Evolutionary conservation across 129 eudicot species (phyloP), one percentile per base, ranked within the genome.

Genomic region (Chrysanthemum seticuspe): DNA sequence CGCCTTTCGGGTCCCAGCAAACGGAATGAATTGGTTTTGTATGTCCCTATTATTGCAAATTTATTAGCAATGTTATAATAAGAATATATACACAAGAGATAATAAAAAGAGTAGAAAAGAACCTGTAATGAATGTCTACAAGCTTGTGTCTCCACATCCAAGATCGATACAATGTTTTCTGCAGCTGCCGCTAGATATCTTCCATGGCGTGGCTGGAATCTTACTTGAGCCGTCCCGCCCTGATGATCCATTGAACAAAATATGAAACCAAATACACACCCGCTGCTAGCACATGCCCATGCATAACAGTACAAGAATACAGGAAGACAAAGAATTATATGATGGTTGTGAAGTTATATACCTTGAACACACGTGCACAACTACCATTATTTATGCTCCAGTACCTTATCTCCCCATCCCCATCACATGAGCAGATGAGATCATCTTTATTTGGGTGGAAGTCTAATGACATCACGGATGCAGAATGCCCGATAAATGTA

Each of bases 101-200:
- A 14, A 13, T 2, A 29, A 1, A 19, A 58, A 2, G 53, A 71
- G 2, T 48, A 5, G 14, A 65, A 16, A 44, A n/a, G 13, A 54
- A 93, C 98, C 90, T 83, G 84, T 65, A 93, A 76, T 58, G 90
- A 62, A 65, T 90, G 90, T 27, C 87, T 88, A 36, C 86, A 83
- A 23, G 85, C 83, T 78, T 82, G 92, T 47, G 98, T 90, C 76
- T 93, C 98, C 52, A 82, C 90, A 75, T 93, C 98, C 4, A 93
- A 71, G 74, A 93, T 90, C 12, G 98, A 93, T 14, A 93, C 96
- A 21, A 86, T 85, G 82, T 90, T 93, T 67, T 90, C 98, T 15
- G 97, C 90, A 50, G 98, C 98, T 9, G 98, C 97, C 16, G 98
- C 98, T 59, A 93, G 97, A 78, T 80, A 93, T 74, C 98, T 81